A percentile compares a stretch with the other conserved stretches of the same genome.
Evolutionary conservation across 2,329 filamentous ascomycete genomes (phyloP).

Genomic region (Celoporthe dispersa): DNA sequence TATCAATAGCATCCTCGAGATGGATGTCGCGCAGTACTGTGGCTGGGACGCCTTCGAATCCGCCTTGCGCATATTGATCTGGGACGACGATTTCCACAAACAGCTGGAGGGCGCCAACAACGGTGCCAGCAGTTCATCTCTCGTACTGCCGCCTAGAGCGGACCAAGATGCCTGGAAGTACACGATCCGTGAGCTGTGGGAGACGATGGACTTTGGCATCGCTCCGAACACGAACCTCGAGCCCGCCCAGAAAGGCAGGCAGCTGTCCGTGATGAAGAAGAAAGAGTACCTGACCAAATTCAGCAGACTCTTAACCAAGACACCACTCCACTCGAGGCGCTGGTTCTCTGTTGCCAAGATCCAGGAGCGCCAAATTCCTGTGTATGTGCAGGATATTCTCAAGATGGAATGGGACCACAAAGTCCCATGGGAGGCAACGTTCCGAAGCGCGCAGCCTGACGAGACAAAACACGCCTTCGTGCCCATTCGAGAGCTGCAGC

Average conservation of each 20-base stretch:
- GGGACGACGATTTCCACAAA: conserved; percentile 10
- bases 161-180: neutral
- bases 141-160: neutral
- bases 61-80: conserved; percentile 25
- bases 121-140: neutral
- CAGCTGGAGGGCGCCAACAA: neutral
- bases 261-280: neutral
- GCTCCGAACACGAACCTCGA: neutral
- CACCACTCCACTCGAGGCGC: conserved; percentile 25
- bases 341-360: conserved; percentile 17
- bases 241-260: neutral
- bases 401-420: conserved; percentile 24
- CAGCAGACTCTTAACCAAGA: conserved; percentile 17
- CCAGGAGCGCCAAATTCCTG: neutral
- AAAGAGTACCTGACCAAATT: neutral
- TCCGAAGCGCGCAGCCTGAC: neutral
- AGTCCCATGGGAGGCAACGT: conserved; percentile 19
- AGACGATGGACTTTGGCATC: neutral
- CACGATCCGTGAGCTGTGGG: neutral
- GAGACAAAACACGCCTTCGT: neutral
- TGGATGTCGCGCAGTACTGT: conserved; percentile 14
- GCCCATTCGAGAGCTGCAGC: conserved; percentile 13
- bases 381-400: conserved; percentile 16
- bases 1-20: neutral
- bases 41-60: conserved; percentile 29